These are phyloP conservation scores for Miscanthus lutarioriparius DNA, from an alignment of 176 grass and related monocot species.

Conservation along the genomic window DNA sequence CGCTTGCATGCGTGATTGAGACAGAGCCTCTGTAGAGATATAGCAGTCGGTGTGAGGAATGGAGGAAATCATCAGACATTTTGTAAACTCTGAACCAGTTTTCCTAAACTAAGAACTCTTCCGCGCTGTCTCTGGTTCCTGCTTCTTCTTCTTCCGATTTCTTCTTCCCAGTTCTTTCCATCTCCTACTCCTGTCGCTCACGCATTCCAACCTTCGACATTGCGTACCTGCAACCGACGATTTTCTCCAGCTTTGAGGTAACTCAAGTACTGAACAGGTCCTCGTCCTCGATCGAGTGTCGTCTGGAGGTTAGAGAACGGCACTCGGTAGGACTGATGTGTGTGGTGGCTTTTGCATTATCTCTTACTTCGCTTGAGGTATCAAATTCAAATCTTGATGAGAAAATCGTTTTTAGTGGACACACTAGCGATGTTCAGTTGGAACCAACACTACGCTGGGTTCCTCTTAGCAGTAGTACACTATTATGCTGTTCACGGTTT, in stretches of 20 bases:
- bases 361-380: not conserved
- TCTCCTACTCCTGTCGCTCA: no score
- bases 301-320: not conserved
- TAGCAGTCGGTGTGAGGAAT: no score
- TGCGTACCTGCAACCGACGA: constrained; percentile 46
- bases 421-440: not conserved
- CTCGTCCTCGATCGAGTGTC: not conserved
- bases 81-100: no score
- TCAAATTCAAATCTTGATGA: not conserved
- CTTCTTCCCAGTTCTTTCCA: no score
- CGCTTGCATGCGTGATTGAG: no score
- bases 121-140: no score
- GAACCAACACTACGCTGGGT: not conserved
- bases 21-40: no score
- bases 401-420: not conserved
- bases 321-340: not conserved
- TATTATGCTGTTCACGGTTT: not conserved
- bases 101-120: no score
- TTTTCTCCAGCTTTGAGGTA: constrained; percentile 81
- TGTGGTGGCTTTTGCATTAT: not conserved
- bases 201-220: constrained; percentile 75
- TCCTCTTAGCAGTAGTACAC: not conserved
- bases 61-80: no score
- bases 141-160: no score
- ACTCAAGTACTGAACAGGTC: not conserved